These are phyloP conservation scores for Pharnaceum exiguum DNA, from an alignment of 148 eudicot genomes.

Conservation along the genomic window DNA sequence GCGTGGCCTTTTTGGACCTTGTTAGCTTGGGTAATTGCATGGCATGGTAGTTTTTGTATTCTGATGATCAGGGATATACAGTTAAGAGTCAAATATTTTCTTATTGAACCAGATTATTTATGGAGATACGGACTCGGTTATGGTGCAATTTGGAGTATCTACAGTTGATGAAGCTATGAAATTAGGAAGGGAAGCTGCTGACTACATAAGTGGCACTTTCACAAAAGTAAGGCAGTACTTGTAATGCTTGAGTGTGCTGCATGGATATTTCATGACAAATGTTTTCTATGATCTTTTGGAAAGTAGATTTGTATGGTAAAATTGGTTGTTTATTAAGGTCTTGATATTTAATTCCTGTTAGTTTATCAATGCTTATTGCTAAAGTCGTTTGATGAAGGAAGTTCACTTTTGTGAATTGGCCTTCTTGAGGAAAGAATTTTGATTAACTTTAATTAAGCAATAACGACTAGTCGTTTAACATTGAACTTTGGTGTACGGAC, in stretches of 20 bases:
- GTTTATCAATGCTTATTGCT: too few species aligned
- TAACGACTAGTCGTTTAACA: too few species aligned
- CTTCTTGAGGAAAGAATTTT: too few species aligned
- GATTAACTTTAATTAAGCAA: too few species aligned
- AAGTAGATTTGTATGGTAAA: too few species aligned
- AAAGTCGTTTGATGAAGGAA: too few species aligned
- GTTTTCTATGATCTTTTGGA: too few species aligned
- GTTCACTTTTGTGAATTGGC: too few species aligned
- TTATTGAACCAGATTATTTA: slow-evolving; percentile 66
- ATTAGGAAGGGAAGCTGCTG: slow-evolving; percentile 96
- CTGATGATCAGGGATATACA: neutral
- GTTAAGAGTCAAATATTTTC: neutral
- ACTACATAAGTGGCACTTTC: slow-evolving; percentile 84
- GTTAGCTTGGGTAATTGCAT: neutral
- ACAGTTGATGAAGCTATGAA: slow-evolving; percentile 86
- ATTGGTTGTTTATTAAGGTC: too few species aligned
- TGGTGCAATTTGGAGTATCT: slow-evolving; percentile 93
- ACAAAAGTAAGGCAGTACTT: slow-evolving; percentile 41
- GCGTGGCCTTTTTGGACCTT: neutral
- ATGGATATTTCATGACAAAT: too few species aligned
- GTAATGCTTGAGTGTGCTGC: neutral
- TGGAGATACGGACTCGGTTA: slow-evolving; percentile 99
- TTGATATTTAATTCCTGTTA: too few species aligned
- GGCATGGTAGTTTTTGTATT: neutral
- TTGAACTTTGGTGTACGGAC: too few species aligned